Evolutionary conservation across 768 basidiomycete species (phyloP).

Genomic region (Macrolepiota albuminosa): DNA sequence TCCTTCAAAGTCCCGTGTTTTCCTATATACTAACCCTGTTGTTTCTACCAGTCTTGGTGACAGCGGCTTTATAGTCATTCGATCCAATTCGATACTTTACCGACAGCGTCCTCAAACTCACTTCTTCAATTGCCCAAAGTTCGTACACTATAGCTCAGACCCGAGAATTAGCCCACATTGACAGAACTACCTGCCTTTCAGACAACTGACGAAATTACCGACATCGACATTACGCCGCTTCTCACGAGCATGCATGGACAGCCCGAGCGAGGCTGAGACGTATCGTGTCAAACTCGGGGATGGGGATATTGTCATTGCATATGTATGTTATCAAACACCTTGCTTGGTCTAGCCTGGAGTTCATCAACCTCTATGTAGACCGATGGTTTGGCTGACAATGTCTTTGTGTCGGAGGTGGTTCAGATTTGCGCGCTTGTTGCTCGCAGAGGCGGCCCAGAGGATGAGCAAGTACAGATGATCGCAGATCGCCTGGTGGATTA

Average conservation of each 20-base stretch:
- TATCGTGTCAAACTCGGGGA: slow-evolving; percentile 41
- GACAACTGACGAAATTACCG: slow-evolving; percentile 53
- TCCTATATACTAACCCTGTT: not conserved
- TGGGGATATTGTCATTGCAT: slow-evolving; percentile 49
- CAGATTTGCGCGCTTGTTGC: slow-evolving; percentile 66
- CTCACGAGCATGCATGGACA: slow-evolving; percentile 48
- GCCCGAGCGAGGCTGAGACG: slow-evolving; percentile 42
- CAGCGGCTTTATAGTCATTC: slow-evolving; percentile 70
- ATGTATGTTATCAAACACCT: slow-evolving; percentile 25
- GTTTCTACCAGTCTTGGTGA: slow-evolving; percentile 57
- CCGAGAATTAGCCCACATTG: slow-evolving; percentile 2
- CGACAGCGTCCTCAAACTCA: slow-evolving; percentile 46
- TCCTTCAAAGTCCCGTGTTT: not conserved
- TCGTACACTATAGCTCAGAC: slow-evolving; percentile 13
- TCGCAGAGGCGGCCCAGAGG: slow-evolving; percentile 51
- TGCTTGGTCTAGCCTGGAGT: not conserved
- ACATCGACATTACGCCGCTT: slow-evolving; percentile 36
- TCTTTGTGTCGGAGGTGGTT: slow-evolving; percentile 67
- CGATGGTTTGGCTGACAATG: slow-evolving; percentile 53
- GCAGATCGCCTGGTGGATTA: slow-evolving; percentile 72
- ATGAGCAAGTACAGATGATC: slow-evolving; percentile 60
- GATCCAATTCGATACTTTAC: slow-evolving; percentile 60
- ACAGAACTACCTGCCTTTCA: slow-evolving; percentile 20
- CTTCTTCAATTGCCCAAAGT: slow-evolving; percentile 56
- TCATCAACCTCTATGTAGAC: slow-evolving; percentile 27